Evolutionary conservation across 2,329 filamentous ascomycete genomes (phyloP).

Genomic region (Conoideocrella luteorostrata): DNA sequence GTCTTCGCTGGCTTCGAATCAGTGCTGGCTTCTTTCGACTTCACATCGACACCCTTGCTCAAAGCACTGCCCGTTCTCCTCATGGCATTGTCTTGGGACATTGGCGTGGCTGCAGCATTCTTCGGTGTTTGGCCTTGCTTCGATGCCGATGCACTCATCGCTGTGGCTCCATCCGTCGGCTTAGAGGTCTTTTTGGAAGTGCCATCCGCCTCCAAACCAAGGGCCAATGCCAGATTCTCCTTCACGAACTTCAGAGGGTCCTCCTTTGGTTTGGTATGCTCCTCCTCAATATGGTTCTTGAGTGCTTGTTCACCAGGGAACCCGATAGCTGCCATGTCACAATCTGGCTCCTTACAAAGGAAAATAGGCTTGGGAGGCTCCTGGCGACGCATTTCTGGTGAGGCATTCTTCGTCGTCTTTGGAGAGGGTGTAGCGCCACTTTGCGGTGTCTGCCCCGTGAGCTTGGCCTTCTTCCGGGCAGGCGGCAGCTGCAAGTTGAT

Average conservation of each 20-base stretch:
- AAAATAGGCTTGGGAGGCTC: constrained; percentile 37
- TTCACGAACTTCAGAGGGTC: constrained; percentile 47
- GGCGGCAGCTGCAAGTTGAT: constrained; percentile 52
- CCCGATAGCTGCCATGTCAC: constrained; percentile 41
- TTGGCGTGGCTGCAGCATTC: constrained; percentile 38
- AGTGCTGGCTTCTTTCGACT: constrained; percentile 18
- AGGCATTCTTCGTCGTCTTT: constrained; percentile 39
- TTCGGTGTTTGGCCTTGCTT: constrained; percentile 43
- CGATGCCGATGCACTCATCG: constrained; percentile 37
- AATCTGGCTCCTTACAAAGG: constrained; percentile 47
- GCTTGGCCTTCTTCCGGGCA: constrained; percentile 52
- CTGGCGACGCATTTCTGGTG: constrained; percentile 36
- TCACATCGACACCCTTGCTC: constrained; percentile 31
- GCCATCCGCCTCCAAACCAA: constrained; percentile 49
- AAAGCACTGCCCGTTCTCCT: constrained; percentile 43
- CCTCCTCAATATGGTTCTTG: constrained; percentile 48
- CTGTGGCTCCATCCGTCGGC: constrained; percentile 20
- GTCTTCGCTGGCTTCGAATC: constrained; percentile 6
- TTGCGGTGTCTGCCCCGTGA: constrained; percentile 33
- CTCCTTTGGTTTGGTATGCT: constrained; percentile 50
- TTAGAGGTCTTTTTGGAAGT: constrained; percentile 30
- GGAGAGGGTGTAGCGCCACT: constrained; percentile 38
- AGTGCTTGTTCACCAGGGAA: constrained; percentile 51
- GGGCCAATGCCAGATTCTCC: constrained; percentile 40
- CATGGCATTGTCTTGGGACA: constrained; percentile 46